phyloP scores from a whole-genome alignment of 352 stramenopile genomes.

The Sclerospora graminicola region DNA sequence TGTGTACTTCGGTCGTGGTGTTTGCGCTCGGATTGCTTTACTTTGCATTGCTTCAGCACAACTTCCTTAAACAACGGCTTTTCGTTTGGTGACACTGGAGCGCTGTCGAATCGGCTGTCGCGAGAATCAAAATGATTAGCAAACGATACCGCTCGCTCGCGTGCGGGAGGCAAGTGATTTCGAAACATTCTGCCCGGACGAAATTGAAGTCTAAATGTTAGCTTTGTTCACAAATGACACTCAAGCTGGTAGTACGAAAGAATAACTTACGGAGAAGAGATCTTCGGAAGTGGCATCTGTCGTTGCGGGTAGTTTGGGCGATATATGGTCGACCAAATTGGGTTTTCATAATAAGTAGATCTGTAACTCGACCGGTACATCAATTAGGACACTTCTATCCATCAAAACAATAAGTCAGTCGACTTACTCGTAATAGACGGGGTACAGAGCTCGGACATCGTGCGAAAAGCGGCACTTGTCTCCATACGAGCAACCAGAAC shows the following conservation, averaged over 20 bases:
- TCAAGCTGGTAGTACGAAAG: conserved; percentile 6
- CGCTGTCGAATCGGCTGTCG: conserved; percentile 2
- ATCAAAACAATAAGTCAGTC: not conserved
- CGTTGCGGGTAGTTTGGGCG: conserved; percentile 11
- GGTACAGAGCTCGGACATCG: conserved; percentile 16
- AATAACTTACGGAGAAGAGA: conserved; percentile 21
- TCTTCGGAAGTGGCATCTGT: conserved; percentile 6
- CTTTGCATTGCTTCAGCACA: conserved; percentile 33
- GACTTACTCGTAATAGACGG: conserved; percentile 18
- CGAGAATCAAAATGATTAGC: conserved; percentile 9
- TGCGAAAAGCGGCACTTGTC: conserved; percentile 52
- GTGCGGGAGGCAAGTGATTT: conserved; percentile 6
- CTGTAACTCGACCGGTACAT: conserved; percentile 1
- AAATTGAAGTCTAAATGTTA: conserved; percentile 1
- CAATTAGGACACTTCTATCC: not conserved
- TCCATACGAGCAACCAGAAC: conserved; percentile 39
- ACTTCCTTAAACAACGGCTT: conserved; percentile 43
- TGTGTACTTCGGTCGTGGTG: not conserved
- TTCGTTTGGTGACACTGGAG: conserved; percentile 9
- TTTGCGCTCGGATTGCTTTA: conserved; percentile 8
- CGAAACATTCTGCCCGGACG: conserved; percentile 3
- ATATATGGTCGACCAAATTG: conserved; percentile 7
- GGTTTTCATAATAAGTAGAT: conserved; percentile 5
- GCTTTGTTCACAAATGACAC: not conserved
- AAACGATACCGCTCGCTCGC: conserved; percentile 19